phyloP scores from a whole-genome alignment of 2,329 filamentous ascomycete genomes.

The Monosporascus sp. region DNA sequence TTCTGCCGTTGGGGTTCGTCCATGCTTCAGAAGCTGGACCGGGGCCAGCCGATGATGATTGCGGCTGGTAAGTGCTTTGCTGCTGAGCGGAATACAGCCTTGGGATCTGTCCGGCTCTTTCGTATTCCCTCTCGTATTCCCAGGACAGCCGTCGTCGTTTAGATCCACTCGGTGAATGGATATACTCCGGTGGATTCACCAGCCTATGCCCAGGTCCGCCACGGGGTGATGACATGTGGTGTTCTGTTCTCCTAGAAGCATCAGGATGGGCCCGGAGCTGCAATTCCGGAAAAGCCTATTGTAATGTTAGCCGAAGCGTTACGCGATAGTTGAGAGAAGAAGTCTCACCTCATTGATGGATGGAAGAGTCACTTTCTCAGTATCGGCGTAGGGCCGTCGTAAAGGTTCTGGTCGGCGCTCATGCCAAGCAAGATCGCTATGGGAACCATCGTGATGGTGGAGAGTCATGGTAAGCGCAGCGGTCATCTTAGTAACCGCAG shows the following conservation, averaged over 20 bases:
- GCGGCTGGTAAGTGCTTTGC: conserved; percentile 20
- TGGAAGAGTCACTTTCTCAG: conserved; percentile 40
- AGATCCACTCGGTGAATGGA: conserved; percentile 41
- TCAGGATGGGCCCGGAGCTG: conserved; percentile 29
- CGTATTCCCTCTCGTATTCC: conserved; percentile 33
- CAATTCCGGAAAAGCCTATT: conserved; percentile 42
- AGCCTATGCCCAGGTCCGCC: conserved; percentile 20
- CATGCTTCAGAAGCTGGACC: conserved; percentile 29
- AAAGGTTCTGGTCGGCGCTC: conserved; percentile 29
- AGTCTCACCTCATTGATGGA: conserved; percentile 46
- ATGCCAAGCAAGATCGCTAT: conserved; percentile 35
- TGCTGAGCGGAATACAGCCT: conserved; percentile 37
- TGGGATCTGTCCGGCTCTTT: conserved; percentile 40
- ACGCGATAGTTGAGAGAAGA: neutral
- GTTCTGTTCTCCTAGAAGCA: conserved; percentile 23
- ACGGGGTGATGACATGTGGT: conserved; percentile 30
- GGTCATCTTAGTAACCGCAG: conserved; percentile 34
- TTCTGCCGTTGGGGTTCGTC: conserved; percentile 27
- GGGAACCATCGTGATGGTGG: conserved; percentile 35
- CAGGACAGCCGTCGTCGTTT: conserved; percentile 43
- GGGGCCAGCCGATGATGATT: conserved; percentile 28
- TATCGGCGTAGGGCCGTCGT: conserved; percentile 31
- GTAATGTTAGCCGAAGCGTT: conserved; percentile 11
- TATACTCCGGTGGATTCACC: conserved; percentile 40
- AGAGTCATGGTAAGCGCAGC: conserved; percentile 44